These are phyloP conservation scores for Tuber umbilicatum DNA, from an alignment of 495 filamentous ascomycete species.

Conservation along the genomic window DNA sequence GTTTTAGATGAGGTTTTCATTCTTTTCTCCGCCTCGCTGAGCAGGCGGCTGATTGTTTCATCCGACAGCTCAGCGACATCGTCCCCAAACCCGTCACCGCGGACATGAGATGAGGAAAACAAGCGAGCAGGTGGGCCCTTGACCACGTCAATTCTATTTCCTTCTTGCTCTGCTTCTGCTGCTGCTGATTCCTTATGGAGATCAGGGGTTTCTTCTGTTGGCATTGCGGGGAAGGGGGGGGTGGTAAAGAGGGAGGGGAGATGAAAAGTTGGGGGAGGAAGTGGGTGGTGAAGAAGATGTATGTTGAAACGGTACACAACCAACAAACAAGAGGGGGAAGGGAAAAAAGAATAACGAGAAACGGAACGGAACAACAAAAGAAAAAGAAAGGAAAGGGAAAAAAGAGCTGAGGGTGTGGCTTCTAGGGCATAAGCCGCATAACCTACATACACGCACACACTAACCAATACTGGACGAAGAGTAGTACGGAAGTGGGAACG, in stretches of 20 bases:
- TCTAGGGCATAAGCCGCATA: slow-evolving; percentile 6
- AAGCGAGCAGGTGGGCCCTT: slow-evolving; percentile 27
- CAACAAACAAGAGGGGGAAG: slow-evolving; percentile 24
- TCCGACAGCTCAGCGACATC: slow-evolving; percentile 53
- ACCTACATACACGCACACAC: background rate
- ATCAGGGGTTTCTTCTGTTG: slow-evolving; percentile 34
- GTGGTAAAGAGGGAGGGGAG: background rate
- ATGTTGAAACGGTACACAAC: slow-evolving; percentile 24
- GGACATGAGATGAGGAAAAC: slow-evolving; percentile 16
- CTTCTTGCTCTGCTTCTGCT: slow-evolving; percentile 24
- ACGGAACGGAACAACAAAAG: background rate
- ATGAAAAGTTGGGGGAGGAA: background rate
- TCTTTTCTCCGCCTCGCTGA: slow-evolving; percentile 58
- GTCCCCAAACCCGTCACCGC: slow-evolving; percentile 32
- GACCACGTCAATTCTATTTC: slow-evolving; percentile 38
- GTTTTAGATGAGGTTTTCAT: slow-evolving; percentile 44
- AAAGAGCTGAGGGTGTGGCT: slow-evolving; percentile 31
- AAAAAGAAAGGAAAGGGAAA: slow-evolving; percentile 16
- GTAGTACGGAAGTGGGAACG: background rate
- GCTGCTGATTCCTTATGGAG: slow-evolving; percentile 32
- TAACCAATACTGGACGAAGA: background rate
- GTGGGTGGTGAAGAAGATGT: background rate
- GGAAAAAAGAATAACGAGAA: background rate
- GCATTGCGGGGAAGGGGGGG: slow-evolving; percentile 35
- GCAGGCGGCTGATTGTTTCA: slow-evolving; percentile 56